Conservation (phyloP, 2,329 filamentous ascomycete genomes). For the Neocucurbitaria cava region DNA sequence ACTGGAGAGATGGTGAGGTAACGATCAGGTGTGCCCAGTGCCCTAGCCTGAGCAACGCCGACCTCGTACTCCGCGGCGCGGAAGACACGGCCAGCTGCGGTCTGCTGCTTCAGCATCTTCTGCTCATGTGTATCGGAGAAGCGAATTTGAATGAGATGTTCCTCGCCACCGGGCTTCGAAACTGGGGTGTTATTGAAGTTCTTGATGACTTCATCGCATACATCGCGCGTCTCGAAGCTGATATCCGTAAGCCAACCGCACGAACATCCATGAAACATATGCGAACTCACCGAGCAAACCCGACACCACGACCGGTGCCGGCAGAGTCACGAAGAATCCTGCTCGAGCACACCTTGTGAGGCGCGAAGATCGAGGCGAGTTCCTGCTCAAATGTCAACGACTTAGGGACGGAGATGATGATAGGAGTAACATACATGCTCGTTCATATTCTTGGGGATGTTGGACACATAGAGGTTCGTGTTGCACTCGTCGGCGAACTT, state of each 20-base stretch:
- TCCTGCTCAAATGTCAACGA: constrained; percentile 59
- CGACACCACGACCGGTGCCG: constrained; percentile 94
- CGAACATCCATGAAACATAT: neutral
- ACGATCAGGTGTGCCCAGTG: constrained; percentile 40
- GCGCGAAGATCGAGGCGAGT: constrained; percentile 77
- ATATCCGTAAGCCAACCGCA: constrained; percentile 3
- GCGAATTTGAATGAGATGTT: constrained; percentile 87
- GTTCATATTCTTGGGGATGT: constrained; percentile 88
- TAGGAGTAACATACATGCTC: constrained; percentile 71
- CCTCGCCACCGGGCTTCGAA: constrained; percentile 67
- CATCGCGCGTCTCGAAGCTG: constrained; percentile 87
- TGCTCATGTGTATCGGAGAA: constrained; percentile 97
- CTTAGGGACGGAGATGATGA: neutral
- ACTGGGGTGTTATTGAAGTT: constrained; percentile 77
- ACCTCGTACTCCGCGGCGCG: constrained; percentile 87
- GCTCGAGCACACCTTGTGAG: constrained; percentile 86
- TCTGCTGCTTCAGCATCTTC: constrained; percentile 95
- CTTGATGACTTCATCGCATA: constrained; percentile 88
- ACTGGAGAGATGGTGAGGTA: constrained; percentile 45
- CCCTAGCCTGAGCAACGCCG: constrained; percentile 50
- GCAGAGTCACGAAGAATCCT: constrained; percentile 92
- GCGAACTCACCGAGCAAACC: constrained; percentile 83
- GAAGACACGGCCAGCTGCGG: constrained; percentile 92
- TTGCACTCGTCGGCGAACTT: constrained; percentile 88
- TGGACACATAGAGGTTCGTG: constrained; percentile 97